Evolutionary conservation across 176 grass and related monocot species (phyloP), one percentile per base, ranked within the genome.

Genomic region (Saccharum officinarum): DNA sequence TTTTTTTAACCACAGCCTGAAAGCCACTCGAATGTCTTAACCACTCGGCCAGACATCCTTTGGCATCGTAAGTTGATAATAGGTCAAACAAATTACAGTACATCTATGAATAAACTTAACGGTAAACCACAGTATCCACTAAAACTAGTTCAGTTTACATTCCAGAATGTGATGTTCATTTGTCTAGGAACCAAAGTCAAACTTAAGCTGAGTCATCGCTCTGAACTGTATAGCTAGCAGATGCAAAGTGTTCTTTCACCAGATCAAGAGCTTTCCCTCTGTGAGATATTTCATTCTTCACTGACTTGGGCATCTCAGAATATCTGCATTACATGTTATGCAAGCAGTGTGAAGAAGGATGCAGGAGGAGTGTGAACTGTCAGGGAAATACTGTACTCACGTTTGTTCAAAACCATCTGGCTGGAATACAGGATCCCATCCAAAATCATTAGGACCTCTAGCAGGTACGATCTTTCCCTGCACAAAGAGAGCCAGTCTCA

Each of bases 371-470:
- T 10, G 40, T 1, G 42, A 63, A 49, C 50, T 38, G 73, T 68
- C 20, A 67, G 2, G 10, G 8, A 71, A 71, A 14, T 31, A 31
- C 28, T 10, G 80, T 15, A 81, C 76, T 89, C 81, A 96, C 97
- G 92, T 99, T 86, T 96, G 86, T 49, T 96, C 92, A 68, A 92
- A 99, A 70, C 94, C 94, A 80, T 92, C 92, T 69, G 94, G 97
- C 80, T 96, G 90, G 86, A 94, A 99, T 83, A 99, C 86, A 31
- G 94, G 94, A 71, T 99, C 94, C 94, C 94, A 99, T 88, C 97
- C 92, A 92, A 99, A 99, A 99, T 96, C 92, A 81, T 65, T 44
- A 82, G 93, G 93, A 8, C 93, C 93, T 81, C 86, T 92, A 37
- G 94, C 91, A 84, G 92, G 86, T 47, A 96, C 97, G 26, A 99